Percentiles rank a stretch among this genome's conserved stretches.
These are phyloP conservation scores for Penicillium sp. DNA, from an alignment of 2,329 filamentous ascomycete genomes.

Conservation along the genomic window DNA sequence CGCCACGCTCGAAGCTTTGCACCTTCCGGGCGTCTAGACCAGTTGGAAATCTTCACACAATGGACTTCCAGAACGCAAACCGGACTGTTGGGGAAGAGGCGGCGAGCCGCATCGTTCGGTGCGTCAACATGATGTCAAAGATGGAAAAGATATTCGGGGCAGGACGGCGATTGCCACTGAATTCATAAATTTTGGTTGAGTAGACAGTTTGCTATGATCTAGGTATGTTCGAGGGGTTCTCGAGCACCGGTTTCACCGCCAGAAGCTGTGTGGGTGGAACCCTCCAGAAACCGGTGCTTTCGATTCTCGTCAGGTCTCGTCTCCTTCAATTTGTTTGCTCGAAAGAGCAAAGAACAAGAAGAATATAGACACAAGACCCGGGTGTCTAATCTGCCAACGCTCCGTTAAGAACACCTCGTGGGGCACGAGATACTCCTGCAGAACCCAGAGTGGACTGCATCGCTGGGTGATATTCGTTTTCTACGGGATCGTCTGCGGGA, in stretches of 20 bases:
- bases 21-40: background rate
- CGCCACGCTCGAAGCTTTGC: background rate
- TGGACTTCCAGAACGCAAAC: background rate
- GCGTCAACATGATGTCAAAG: background rate
- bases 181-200: constrained; percentile 3
- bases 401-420: constrained; percentile 75
- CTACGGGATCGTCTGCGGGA: background rate
- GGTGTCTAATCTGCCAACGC: constrained; percentile 66
- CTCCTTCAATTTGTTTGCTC: background rate
- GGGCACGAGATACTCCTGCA: constrained; percentile 66
- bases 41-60: background rate
- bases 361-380: constrained; percentile 12
- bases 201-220: constrained; percentile 7
- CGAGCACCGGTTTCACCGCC: constrained; percentile 38
- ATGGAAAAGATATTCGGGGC: background rate
- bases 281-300: constrained; percentile 37
- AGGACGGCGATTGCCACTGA: background rate
- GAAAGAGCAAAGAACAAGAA: constrained; percentile 23
- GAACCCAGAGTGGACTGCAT: constrained; percentile 68
- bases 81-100: background rate
- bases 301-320: constrained; percentile 27
- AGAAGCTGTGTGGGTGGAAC: constrained; percentile 15
- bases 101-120: constrained; percentile 1
- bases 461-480: constrained; percentile 53
- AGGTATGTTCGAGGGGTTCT: constrained; percentile 41